Base-by-base conservation (phyloP, 306 rosid species). In the Potentilla sterilis region DNA sequence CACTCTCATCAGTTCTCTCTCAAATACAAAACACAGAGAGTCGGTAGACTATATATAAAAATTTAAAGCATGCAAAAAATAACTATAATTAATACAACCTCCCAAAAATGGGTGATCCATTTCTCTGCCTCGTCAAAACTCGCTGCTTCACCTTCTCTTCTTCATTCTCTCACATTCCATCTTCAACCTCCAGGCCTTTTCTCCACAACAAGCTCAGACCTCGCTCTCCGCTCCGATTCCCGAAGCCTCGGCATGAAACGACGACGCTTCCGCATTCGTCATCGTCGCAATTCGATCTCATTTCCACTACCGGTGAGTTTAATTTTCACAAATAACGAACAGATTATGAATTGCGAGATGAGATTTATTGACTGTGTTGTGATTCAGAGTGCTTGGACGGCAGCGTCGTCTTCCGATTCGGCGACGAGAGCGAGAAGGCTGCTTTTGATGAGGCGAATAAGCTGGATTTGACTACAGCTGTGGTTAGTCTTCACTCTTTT, bases 341-440 rank as follows among this genome's bases (percentile, higher is more conserved):
- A 7, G 43, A 35, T 52, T 52, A 2, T 52, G 24, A 52, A 52
- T 19, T 52, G 8, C 40, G 3, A 52, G 24, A 52, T 6, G 58
- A 2, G 34, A 24, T 22, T 24, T 4, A 4, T 58, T 34, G 13
- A 2, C 5, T 58, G 38, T 10, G 15, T 8, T 76, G 79, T 83
- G 86, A 78, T 46, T 46, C 89, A 91, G 96, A 69, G 80, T 69
- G 54, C 80, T 76, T 81, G 0, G 90, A 91, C 72, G 96, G 96
- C 5, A 91, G 88, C 78, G 32, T 88, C 68, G 0, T 91, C 54
- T 91, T 87, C 81, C 82, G 77, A 44, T 91, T 91, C 58, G 91
- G 80, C 28, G 80, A 67, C 32, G 86, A 84, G 82, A 57, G 81
- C 76, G 77, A 86, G 77, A 76, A 80, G 78, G 75, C 63, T 19